Evolutionary conservation across 2,329 filamentous ascomycete genomes (phyloP), one percentile per base, ranked within the genome.

Genomic region (Fusarium pseudonygamai): DNA sequence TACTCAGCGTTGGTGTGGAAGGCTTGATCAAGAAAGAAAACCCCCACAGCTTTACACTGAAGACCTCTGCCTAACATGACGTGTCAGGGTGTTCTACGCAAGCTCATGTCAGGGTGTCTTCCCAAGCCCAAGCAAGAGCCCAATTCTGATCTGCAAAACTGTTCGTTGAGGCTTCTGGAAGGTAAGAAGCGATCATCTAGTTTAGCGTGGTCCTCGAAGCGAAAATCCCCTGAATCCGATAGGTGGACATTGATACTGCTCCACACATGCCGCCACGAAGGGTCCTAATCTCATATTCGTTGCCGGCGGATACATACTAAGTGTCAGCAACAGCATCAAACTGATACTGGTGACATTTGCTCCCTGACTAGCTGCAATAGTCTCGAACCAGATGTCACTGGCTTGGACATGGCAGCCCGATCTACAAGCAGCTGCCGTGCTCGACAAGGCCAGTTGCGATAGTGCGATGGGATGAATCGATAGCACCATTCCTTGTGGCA

Each of bases 151-250:
- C 63, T 70, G 47, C 52, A 73, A 45, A 42, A 65, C 60, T 66
- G 58, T 78, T 78, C 77, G 52, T 56, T 66, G 55, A 77, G 64
- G 53, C 75, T 78, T 78, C 76, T 76, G 69, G 77, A 78, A 78
- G 67, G 58, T 43, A 57, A 73, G 60, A 64, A 75, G 56, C 32
- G 36, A 64, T 52, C 53, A 55, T 63, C 49, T 57, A 53, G 49
- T 65, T 71, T 74, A 69, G 61, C 56, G 59, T 42, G 62, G 42
- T 47, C 63, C 60, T 58, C 50, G 42, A 58, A 55, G 30, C 39
- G 46, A 60, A 40, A 57, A 47, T 55, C 40, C 39, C 58, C 46
- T 39, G 56, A 43, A 77, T 64, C 75, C 75, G 77, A 78, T 78
- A 78, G 77, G 77, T 78, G 74, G 77, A 71, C 40, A 71, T 67